A percentile compares a stretch with the other conserved stretches of the same genome.
phyloP scores from a whole-genome alignment of 2,329 filamentous ascomycete species.

The Botryotinia narcissicola region DNA sequence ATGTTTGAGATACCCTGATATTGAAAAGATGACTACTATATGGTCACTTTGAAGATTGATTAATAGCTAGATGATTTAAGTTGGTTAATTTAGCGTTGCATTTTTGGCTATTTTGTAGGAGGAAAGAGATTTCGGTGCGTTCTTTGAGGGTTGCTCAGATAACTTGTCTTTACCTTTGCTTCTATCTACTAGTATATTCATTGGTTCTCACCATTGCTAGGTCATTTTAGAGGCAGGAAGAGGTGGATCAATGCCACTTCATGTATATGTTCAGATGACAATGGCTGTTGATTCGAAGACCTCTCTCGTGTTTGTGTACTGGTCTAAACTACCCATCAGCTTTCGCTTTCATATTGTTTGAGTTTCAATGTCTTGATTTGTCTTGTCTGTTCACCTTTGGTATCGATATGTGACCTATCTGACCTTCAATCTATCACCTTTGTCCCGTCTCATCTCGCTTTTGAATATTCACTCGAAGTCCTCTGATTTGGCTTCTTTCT shows the following conservation, averaged over 20 bases:
- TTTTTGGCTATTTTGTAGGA: not conserved
- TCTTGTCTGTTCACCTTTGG: not conserved
- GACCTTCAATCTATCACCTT: not conserved
- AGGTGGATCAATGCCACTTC: not conserved
- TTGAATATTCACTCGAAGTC: not conserved
- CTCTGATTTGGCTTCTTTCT: not conserved
- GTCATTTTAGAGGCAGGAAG: not conserved
- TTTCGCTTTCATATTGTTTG: not conserved
- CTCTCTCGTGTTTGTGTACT: not conserved
- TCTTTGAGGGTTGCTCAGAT: not conserved
- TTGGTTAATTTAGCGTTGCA: not conserved
- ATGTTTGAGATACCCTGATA: constrained; percentile 14
- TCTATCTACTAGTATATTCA: not conserved
- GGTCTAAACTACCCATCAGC: not conserved
- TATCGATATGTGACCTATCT: too few relatives aligned
- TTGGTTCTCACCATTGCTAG: not conserved
- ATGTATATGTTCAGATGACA: not conserved
- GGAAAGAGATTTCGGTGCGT: not conserved
- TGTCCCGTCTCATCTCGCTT: not conserved
- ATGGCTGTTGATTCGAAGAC: not conserved
- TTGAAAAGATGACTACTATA: constrained; percentile 1
- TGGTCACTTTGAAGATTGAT: not conserved
- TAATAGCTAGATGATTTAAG: not conserved
- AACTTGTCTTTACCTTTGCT: not conserved
- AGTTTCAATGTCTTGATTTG: not conserved